Evolutionary conservation across 2,329 filamentous ascomycete species (phyloP).

Genomic region (Microdochium trichocladiopsis): DNA sequence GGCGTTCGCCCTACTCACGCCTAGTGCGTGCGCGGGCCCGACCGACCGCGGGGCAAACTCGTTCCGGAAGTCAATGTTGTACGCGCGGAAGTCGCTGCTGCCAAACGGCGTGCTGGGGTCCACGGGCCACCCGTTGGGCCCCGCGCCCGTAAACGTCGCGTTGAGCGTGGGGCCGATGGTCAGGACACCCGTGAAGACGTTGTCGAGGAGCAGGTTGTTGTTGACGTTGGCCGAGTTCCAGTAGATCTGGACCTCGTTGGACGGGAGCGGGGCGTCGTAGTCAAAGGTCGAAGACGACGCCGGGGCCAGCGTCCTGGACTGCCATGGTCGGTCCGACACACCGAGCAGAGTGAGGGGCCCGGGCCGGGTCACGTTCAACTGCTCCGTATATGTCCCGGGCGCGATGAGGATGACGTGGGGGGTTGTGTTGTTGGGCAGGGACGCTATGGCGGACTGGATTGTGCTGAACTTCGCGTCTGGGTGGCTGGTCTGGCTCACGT

Average conservation of each 20-base stretch:
- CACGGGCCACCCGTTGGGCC: conserved; percentile 54
- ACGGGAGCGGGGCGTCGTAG: conserved; percentile 25
- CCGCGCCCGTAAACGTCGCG: conserved; percentile 52
- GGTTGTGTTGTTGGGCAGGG: conserved; percentile 29
- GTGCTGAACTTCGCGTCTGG: conserved; percentile 25
- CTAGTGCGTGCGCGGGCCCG: conserved; percentile 53
- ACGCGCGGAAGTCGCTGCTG: conserved; percentile 54
- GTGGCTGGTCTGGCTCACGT: conserved; percentile 26
- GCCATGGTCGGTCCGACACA: conserved; percentile 35
- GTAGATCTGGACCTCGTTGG: conserved; percentile 46
- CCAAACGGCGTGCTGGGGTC: conserved; percentile 56
- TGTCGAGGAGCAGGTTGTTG: conserved; percentile 38
- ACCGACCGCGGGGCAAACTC: conserved; percentile 40
- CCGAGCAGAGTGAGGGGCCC: conserved; percentile 56
- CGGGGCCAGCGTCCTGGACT: conserved; percentile 20
- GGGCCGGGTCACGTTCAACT: conserved; percentile 56
- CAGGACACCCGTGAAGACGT: conserved; percentile 54
- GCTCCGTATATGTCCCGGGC: conserved; percentile 54
- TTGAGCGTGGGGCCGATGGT: conserved; percentile 59
- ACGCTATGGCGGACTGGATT: conserved; percentile 32
- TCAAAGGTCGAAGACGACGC: conserved; percentile 21
- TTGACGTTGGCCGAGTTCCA: conserved; percentile 48
- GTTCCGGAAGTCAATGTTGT: conserved; percentile 62
- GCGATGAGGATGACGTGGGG: conserved; percentile 51
- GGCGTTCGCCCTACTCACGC: conserved; percentile 55